Base-by-base conservation (phyloP, 495 filamentous ascomycete genomes). In the Talaromyces ruber region DNA sequence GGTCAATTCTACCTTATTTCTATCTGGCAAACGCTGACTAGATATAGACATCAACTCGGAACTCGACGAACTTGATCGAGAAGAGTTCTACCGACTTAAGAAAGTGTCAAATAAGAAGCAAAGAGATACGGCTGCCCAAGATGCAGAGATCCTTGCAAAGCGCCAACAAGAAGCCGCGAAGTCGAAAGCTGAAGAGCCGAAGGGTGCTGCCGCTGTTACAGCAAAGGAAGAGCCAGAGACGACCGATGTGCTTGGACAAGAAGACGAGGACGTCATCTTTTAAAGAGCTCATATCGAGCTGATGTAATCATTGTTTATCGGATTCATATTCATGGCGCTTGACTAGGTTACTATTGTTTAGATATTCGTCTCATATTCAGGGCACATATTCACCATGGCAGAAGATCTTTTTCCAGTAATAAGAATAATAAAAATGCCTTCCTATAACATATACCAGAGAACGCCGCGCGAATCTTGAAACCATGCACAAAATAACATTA, bases 41-140 rank as follows among this genome's bases (percentile, higher is more conserved):
- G 16, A 18, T 25, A 21, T 16, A 90, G 88, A 98, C 71, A 99
- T 99, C 83, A 99, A 97, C 77, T 96, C 92, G 9, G 94, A 99
- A 71, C 86, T 99, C 16, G 94, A 99, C 71, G 94, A 99, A 78
- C 80, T 99, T 45, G 94, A 99, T 79, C 83, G 94, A 77, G 94
- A 99, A 73, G 94, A 99, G 68, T 99, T 99, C 76, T 98, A 96
- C 74, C 85, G 94, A 58, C 78, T 99, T 67, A 99, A 98, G 80
- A 99, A 99, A 81, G 93, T 97, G 24, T 91, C 91, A n/a, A 84
- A 82, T 68, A 97, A 97, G 78, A 98, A 98, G 70, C 89, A 95
- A 70, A 78, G 91, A 66, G 93, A 96, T 60, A 86, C 72, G 18
- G 89, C 88, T 3, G 86, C 82, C 9, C 84, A 83, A 57, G 89